Conservation (phyloP, 352 stramenopile species). For the Phytophthora hybrid region DNA sequence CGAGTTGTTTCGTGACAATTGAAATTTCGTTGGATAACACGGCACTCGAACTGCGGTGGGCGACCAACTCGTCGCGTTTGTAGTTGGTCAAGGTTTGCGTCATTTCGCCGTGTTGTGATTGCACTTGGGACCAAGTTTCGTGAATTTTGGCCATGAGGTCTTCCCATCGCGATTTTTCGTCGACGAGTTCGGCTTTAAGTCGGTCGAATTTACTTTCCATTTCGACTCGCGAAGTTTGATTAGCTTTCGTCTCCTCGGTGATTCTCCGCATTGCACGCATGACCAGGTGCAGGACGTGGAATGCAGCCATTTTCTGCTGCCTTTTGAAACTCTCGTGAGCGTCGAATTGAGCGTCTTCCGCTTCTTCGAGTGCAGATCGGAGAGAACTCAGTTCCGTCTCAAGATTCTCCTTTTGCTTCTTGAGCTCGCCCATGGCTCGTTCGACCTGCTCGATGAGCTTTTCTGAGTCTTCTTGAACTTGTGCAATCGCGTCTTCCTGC, state of each 20-base stretch:
- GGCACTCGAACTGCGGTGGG: slow-evolving; percentile 71
- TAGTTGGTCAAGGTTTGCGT: slow-evolving; percentile 79
- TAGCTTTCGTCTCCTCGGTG: slow-evolving; percentile 26
- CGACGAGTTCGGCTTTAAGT: slow-evolving; percentile 26
- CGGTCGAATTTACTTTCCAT: slow-evolving; percentile 17
- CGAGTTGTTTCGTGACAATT: slow-evolving; percentile 79
- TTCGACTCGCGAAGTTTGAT: slow-evolving; percentile 31
- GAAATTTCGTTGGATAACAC: slow-evolving; percentile 81
- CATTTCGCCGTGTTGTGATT: slow-evolving; percentile 66
- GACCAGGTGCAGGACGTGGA: slow-evolving; percentile 54
- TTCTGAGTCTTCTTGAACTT: slow-evolving; percentile 85
- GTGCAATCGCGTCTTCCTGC: slow-evolving; percentile 77
- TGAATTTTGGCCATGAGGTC: slow-evolving; percentile 39
- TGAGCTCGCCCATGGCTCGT: slow-evolving; percentile 71
- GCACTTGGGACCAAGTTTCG: slow-evolving; percentile 45
- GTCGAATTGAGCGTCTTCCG: slow-evolving; percentile 81
- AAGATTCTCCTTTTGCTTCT: slow-evolving; percentile 75
- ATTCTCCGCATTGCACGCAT: slow-evolving; percentile 57
- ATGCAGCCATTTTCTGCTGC: slow-evolving; percentile 63
- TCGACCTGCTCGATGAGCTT: slow-evolving; percentile 83
- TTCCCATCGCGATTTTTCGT: slow-evolving; percentile 46
- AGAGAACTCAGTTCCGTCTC: slow-evolving; percentile 65
- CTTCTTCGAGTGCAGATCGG: slow-evolving; percentile 68
- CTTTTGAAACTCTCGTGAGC: slow-evolving; percentile 62
- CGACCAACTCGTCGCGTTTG: slow-evolving; percentile 83